These are phyloP conservation scores for Grifola frondosa DNA, from an alignment of 1,284 basidiomycete genomes.

Conservation along the genomic window DNA sequence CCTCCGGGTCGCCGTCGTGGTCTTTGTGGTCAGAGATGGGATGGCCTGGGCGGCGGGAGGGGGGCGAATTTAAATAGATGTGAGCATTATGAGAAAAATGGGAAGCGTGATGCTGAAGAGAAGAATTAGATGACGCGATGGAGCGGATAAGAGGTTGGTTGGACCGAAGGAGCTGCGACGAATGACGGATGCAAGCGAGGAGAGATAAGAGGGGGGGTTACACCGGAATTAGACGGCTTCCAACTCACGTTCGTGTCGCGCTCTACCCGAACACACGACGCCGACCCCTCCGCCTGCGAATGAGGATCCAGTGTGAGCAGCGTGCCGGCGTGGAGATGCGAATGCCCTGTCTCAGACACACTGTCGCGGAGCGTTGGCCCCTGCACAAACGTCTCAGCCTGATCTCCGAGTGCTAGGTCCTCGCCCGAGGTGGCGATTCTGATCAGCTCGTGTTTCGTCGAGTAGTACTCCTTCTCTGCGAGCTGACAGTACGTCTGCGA, in stretches of 20 bases:
- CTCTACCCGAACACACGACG: too few species aligned
- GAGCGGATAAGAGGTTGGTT: slow-evolving; percentile 27
- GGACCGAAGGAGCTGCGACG: slow-evolving; percentile 13
- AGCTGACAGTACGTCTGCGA: slow-evolving; percentile 56
- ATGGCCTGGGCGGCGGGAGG: slow-evolving; percentile 14
- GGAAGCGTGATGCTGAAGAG: slow-evolving; percentile 8
- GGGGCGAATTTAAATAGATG: too few species aligned
- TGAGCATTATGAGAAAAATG: slow-evolving; percentile 14
- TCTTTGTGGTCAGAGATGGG: slow-evolving; percentile 15
- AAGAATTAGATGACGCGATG: slow-evolving; percentile 28
- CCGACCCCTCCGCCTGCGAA: too few species aligned
- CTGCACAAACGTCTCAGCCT: too few species aligned
- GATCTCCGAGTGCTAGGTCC: too few species aligned
- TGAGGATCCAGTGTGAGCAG: too few species aligned
- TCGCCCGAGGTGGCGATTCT: slow-evolving; percentile 30
- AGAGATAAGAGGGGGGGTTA: slow-evolving; percentile 3
- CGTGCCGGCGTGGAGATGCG: too few species aligned
- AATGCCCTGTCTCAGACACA: too few species aligned
- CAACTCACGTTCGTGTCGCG: too few species aligned
- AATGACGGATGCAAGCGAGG: slow-evolving; percentile 2
- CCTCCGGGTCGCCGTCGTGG: slow-evolving; percentile 29
- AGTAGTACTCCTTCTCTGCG: slow-evolving; percentile 47
- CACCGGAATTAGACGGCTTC: neutral
- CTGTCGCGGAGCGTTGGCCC: too few species aligned
- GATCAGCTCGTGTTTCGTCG: slow-evolving; percentile 41